Evolutionary conservation across 1,284 basidiomycete species (phyloP).

Genomic region (Pascua sp.): DNA sequence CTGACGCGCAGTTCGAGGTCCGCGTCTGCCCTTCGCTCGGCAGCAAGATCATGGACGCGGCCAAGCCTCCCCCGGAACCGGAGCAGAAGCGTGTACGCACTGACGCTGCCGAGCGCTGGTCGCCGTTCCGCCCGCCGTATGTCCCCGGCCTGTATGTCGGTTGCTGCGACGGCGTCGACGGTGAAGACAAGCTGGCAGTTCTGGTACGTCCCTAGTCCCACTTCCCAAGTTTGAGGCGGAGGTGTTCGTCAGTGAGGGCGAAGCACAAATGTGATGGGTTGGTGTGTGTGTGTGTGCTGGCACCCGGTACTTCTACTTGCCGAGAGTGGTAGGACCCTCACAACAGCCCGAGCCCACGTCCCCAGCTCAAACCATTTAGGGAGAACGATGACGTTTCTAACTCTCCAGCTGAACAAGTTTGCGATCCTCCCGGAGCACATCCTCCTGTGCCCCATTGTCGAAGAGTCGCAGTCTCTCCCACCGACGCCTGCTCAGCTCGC

Average conservation of each 20-base stretch:
- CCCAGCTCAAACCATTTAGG: no score
- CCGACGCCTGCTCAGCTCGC: constrained; percentile 72
- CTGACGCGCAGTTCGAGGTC: constrained; percentile 65
- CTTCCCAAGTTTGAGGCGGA: no score
- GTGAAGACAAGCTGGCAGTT: constrained; percentile 64
- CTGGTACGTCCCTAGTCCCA: constrained; percentile 66
- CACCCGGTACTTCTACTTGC: no score
- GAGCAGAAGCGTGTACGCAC: constrained; percentile 32
- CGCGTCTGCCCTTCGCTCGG: constrained; percentile 74
- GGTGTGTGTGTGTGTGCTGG: no score
- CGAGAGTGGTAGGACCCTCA: no score
- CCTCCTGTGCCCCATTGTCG: constrained; percentile 53
- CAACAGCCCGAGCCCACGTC: no score
- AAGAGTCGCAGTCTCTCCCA: constrained; percentile 65
- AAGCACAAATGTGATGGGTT: no score
- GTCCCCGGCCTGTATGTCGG: constrained; percentile 67
- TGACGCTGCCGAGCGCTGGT: constrained; percentile 26
- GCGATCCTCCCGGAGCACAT: constrained; percentile 78
- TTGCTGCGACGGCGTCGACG: constrained; percentile 62
- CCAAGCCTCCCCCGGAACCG: constrained; percentile 15
- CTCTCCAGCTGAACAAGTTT: constrained; percentile 51
- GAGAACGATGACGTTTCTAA: not conserved
- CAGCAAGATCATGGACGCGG: constrained; percentile 56
- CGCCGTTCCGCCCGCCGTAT: constrained; percentile 80
- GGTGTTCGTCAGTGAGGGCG: no score